Evolutionary conservation across 345 rosid genomes (phyloP).

Genomic region (Aegle marmelos): DNA sequence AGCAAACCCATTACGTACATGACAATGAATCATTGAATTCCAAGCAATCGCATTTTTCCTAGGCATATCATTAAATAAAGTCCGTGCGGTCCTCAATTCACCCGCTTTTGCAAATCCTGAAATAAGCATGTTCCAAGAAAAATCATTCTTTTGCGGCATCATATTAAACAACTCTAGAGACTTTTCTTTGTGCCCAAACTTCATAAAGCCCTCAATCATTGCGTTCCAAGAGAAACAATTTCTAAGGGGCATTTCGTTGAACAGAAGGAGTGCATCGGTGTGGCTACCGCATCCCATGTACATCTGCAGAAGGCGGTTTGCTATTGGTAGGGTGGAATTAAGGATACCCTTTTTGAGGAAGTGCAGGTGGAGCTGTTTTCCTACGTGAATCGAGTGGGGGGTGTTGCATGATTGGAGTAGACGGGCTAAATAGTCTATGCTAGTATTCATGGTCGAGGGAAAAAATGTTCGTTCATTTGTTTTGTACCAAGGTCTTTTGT

Average conservation of each 20-base stretch:
- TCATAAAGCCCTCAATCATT: slow-evolving; percentile 65
- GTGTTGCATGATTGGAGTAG: slow-evolving; percentile 39
- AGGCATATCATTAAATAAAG: slow-evolving; percentile 64
- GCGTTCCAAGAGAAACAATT: slow-evolving; percentile 76
- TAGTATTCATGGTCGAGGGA: slow-evolving; percentile 14
- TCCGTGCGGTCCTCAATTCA: slow-evolving; percentile 46
- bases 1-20: slow-evolving; percentile 38
- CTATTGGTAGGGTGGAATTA: slow-evolving; percentile 38
- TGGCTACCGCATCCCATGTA: slow-evolving; percentile 40
- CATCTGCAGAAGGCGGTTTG: slow-evolving; percentile 54
- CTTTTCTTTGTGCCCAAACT: slow-evolving; percentile 32
- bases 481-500: background rate
- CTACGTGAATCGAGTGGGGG: slow-evolving; percentile 32
- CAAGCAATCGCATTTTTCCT: slow-evolving; percentile 47
- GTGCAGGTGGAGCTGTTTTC: slow-evolving; percentile 52
- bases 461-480: background rate
- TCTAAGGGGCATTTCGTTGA: slow-evolving; percentile 65
- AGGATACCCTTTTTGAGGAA: slow-evolving; percentile 60
- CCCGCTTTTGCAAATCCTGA: slow-evolving; percentile 64
- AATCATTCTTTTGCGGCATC: slow-evolving; percentile 56
- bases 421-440: slow-evolving; percentile 28
- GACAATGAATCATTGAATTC: slow-evolving; percentile 67
- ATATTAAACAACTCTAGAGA: slow-evolving; percentile 42
- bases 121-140: slow-evolving; percentile 71
- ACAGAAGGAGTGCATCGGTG: slow-evolving; percentile 43